Evolutionary conservation across 2,329 filamentous ascomycete genomes (phyloP).

Genomic region (Xylaria sp.): DNA sequence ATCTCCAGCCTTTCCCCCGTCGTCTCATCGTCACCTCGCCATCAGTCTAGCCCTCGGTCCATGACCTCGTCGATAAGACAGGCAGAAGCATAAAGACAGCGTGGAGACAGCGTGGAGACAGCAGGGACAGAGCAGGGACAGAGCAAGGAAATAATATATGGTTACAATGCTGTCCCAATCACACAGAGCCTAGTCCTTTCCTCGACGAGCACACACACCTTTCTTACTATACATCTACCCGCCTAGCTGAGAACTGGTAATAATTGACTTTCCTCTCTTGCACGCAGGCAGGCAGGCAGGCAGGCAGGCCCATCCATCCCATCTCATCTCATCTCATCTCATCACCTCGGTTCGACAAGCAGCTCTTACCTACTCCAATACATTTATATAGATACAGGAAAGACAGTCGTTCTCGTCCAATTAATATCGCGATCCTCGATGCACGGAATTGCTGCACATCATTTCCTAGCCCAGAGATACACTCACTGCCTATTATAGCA

Average conservation of each 20-base stretch:
- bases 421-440: background rate
- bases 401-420: background rate
- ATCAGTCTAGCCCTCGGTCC: conserved; percentile 16
- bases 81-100: too few relatives aligned
- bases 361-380: too few relatives aligned
- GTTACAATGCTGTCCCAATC: background rate
- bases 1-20: background rate
- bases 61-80: conserved; percentile 13
- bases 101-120: too few relatives aligned
- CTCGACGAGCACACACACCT: background rate
- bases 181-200: background rate
- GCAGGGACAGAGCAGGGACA: too few relatives aligned
- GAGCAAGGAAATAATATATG: conserved; percentile 2
- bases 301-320: too few relatives aligned
- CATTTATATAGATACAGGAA: too few relatives aligned
- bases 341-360: background rate
- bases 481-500: background rate
- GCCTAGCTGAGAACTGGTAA: background rate
- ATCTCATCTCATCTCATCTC: too few relatives aligned
- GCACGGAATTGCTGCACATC: background rate
- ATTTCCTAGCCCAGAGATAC: conserved; percentile 9
- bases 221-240: too few relatives aligned
- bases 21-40: conserved; percentile 1
- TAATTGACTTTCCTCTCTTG: background rate
- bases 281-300: too few relatives aligned